Conservation (phyloP, 352 stramenopile species). For the Globisporangium nunn region DNA sequence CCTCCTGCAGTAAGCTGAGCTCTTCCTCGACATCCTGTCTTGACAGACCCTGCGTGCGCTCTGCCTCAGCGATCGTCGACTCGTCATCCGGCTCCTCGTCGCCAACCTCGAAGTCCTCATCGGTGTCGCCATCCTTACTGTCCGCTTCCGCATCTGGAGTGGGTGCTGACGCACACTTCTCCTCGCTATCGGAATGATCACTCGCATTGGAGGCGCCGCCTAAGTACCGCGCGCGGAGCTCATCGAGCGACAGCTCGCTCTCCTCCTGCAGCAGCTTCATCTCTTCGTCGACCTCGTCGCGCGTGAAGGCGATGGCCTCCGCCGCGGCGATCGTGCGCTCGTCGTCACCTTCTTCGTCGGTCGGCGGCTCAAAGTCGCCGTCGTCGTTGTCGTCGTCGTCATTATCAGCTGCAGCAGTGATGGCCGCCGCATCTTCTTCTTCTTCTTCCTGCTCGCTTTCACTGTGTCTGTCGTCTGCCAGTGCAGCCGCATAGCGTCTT, state of each 20-base stretch:
- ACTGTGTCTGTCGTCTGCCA: conserved; percentile 10
- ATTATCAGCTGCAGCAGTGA: not conserved
- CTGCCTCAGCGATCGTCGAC: conserved; percentile 77
- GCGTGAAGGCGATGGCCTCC: conserved; percentile 43
- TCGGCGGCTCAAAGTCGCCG: conserved; percentile 24
- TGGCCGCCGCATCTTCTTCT: too few species aligned
- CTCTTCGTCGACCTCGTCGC: conserved; percentile 70
- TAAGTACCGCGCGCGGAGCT: conserved; percentile 45
- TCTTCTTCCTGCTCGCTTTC: conserved; percentile 12
- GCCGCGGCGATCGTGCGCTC: conserved; percentile 89
- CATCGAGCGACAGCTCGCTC: conserved; percentile 90
- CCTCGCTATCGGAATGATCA: conserved; percentile 15
- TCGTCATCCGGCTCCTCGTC: conserved; percentile 51
- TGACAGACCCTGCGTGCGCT: conserved; percentile 21
- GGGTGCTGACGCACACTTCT: not conserved
- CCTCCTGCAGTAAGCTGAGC: conserved; percentile 64
- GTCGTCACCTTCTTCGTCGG: conserved; percentile 62
- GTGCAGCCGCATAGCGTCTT: conserved; percentile 30
- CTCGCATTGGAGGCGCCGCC: conserved; percentile 20
- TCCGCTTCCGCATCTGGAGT: not conserved
- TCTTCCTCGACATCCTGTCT: conserved; percentile 47
- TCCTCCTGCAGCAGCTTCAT: conserved; percentile 85
- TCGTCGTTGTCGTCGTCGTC: conserved; percentile 8
- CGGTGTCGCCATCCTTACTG: not conserved
- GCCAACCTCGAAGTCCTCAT: conserved; percentile 20